A percentile compares a stretch with the other conserved stretches of the same genome.
Evolutionary conservation across 78 protist genomes (phyloP).

Genomic region (Anaeramoeba ignava): DNA sequence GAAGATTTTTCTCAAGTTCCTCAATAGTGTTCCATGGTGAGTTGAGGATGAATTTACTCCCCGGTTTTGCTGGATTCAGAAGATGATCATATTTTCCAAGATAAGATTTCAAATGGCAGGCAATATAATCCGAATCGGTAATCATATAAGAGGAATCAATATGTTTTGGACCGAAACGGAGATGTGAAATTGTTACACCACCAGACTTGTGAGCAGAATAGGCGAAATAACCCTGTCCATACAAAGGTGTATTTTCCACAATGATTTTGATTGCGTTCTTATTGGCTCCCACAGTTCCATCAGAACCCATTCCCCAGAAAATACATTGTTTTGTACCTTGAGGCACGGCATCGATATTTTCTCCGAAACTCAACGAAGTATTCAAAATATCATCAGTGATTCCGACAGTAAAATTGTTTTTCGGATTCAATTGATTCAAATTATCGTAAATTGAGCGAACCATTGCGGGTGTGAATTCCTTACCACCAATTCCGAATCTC

Average conservation of each 20-base stretch:
- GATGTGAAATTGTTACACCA: slow-evolving; percentile 51
- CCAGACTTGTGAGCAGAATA: slow-evolving; percentile 56
- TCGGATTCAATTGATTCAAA: slow-evolving; percentile 5
- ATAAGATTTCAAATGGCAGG: slow-evolving; percentile 46
- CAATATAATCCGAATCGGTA: slow-evolving; percentile 43
- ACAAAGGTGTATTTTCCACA: slow-evolving; percentile 25
- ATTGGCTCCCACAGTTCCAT: slow-evolving; percentile 70
- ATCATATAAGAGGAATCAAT: slow-evolving; percentile 37
- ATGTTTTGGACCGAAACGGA: slow-evolving; percentile 45
- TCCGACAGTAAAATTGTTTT: slow-evolving; percentile 32
- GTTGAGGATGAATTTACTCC: slow-evolving; percentile 42
- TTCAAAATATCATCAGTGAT: slow-evolving; percentile 46
- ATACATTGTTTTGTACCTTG: no score
- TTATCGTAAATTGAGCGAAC: slow-evolving; percentile 37
- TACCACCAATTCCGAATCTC: slow-evolving; percentile 43
- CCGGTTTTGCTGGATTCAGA: no score
- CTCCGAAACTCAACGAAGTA: slow-evolving; percentile 14
- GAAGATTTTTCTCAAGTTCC: slow-evolving; percentile 18
- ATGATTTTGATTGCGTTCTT: slow-evolving; percentile 49
- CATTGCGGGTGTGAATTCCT: slow-evolving; percentile 52
- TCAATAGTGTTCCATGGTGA: slow-evolving; percentile 16
- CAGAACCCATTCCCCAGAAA: slow-evolving; percentile 54
- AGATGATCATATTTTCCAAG: slow-evolving; percentile 25
- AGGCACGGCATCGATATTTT: slow-evolving; percentile 27
- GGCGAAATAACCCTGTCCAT: slow-evolving; percentile 48